Evolutionary conservation across 768 basidiomycete genomes (phyloP).

Genomic region (Rhodotorula toruloides): DNA sequence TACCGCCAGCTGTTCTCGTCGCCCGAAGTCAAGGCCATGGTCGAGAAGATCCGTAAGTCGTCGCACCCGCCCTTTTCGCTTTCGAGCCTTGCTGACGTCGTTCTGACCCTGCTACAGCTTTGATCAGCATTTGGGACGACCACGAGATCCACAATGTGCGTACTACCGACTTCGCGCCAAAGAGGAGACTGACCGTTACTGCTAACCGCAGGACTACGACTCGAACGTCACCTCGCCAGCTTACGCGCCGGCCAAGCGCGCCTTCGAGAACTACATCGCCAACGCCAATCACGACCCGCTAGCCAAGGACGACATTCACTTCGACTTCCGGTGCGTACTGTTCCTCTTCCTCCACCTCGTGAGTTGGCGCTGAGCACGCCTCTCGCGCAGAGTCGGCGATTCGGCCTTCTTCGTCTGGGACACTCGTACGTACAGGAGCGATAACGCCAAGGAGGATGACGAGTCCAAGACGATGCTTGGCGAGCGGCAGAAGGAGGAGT

Average conservation of each 20-base stretch:
- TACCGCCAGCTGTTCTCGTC: constrained; percentile 66
- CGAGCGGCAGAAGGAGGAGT: constrained; percentile 57
- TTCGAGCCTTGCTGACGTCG: not conserved
- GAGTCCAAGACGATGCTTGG: constrained; percentile 64
- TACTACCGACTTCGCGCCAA: not conserved
- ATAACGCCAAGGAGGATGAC: constrained; percentile 45
- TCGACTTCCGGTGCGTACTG: constrained; percentile 48
- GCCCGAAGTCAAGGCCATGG: constrained; percentile 61
- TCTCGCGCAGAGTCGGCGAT: constrained; percentile 54
- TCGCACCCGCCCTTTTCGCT: not conserved
- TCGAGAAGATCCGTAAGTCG: constrained; percentile 60
- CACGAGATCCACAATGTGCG: constrained; percentile 34
- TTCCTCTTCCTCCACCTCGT: not conserved
- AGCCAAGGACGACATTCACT: constrained; percentile 53
- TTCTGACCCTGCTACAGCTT: constrained; percentile 1
- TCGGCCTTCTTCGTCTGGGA: constrained; percentile 73
- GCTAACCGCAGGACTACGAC: constrained; percentile 16
- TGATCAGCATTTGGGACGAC: constrained; percentile 59
- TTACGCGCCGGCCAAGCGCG: constrained; percentile 58
- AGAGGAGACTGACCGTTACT: too few relatives aligned
- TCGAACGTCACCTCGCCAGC: constrained; percentile 56
- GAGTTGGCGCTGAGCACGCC: not conserved
- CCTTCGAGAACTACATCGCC: constrained; percentile 62
- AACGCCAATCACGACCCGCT: constrained; percentile 47
- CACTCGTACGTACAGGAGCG: constrained; percentile 59